Evolutionary conservation across 192 early-diverging fungal species (phyloP), one percentile per base, ranked within the genome.

Genomic region (Ambispora gerdemannii): DNA sequence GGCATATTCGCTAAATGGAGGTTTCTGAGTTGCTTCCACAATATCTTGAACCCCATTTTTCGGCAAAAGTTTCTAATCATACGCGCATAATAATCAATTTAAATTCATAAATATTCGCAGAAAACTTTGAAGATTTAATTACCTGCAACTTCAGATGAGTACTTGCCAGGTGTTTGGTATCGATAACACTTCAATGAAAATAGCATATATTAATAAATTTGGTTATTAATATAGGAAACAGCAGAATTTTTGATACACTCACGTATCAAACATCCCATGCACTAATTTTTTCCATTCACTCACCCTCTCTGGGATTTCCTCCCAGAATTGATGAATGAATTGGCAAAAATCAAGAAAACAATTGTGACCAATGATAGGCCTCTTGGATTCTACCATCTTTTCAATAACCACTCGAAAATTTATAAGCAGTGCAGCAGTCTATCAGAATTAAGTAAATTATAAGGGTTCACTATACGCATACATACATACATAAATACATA

Each of bases 361-460:
- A 77, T 98, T 98, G 75, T 98, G 96, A 25, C 92, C 93, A 30
- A 95, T 78, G 1, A 98, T 73, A 1, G 93, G 94, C 59, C 90
- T 90, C 38, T 86, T 82, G 0, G 89, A 76, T 27, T 82, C 76
- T 24, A 83, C 77, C 25, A 95, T 83, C 35, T 84, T 53, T n/a
- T 97, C 94, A 50, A 97, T 87, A 6, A 97, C 81, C 8, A 70
- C 81, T 22, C 92, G 84, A 68, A 97, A 92, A 71, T 84, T 86
- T 27, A 84, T 24, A 17, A 24, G 53, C 4, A 8, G 20, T 20
- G 32, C 49, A 24, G 58, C 24, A 60, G 56, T 36, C 25, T 43
- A 1, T 47, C 60, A 15, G 8, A 19, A 17, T 50, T 34, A 22
- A 17, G 25, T 25, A 28, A 52, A 35, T 24, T 34, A 8, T 43